Evolutionary conservation across 2,329 filamentous ascomycete species (phyloP).

Genomic region (Hypoxylon sp.): DNA sequence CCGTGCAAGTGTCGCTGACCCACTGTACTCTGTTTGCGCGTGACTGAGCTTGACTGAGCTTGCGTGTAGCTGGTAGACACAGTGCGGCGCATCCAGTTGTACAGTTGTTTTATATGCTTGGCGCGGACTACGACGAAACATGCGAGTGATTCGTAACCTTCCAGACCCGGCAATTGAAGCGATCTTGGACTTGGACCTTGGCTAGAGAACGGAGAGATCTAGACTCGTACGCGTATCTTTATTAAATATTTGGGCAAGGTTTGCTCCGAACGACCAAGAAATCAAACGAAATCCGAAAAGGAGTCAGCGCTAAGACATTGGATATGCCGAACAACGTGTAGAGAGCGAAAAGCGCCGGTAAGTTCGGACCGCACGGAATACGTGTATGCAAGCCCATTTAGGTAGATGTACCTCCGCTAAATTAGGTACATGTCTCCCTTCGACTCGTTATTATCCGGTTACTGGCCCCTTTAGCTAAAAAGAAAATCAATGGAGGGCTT

Average conservation of each 20-base stretch:
- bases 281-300: constrained; percentile 8
- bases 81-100: constrained; percentile 16
- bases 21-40: constrained; percentile 13
- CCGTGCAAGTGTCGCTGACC: constrained; percentile 5
- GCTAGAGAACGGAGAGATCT: constrained; percentile 15
- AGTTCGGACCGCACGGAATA: constrained; percentile 35
- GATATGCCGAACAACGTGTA: constrained; percentile 19
- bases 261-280: background rate
- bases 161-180: constrained; percentile 30
- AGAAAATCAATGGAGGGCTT: constrained; percentile 2
- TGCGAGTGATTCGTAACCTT: constrained; percentile 26
- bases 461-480: constrained; percentile 2
- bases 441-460: constrained; percentile 27
- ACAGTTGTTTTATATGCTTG: constrained; percentile 21
- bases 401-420: constrained; percentile 13
- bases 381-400: no score
- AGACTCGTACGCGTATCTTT: constrained; percentile 19
- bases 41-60: constrained; percentile 26
- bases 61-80: constrained; percentile 5
- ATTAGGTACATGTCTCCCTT: constrained; percentile 18
- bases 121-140: constrained; percentile 20
- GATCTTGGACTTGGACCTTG: constrained; percentile 24
- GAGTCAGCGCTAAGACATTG: constrained; percentile 14
- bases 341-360: constrained; percentile 11
- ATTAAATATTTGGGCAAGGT: background rate